These are phyloP conservation scores for Pisolithus albus DNA, from an alignment of 768 basidiomycete genomes.

Conservation along the genomic window DNA sequence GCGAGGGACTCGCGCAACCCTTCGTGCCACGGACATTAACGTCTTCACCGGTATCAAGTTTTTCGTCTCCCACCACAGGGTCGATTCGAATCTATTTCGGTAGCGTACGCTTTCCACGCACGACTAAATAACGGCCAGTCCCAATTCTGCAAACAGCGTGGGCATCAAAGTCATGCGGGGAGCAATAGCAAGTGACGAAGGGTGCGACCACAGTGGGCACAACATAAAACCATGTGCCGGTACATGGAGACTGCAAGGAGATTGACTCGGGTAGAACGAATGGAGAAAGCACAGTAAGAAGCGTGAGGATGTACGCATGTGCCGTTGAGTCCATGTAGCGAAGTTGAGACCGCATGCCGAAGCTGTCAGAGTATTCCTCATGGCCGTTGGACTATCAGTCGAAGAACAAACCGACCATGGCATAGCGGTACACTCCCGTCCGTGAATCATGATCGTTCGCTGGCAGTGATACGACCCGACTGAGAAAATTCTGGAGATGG, in stretches of 20 bases:
- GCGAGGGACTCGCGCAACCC: conserved; percentile 34
- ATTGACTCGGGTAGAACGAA: conserved; percentile 11
- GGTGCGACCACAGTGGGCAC: conserved; percentile 29
- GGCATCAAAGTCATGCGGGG: conserved; percentile 51
- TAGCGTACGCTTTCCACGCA: conserved; percentile 8
- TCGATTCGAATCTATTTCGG: background rate
- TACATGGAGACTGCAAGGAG: conserved; percentile 27
- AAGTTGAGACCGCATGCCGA: conserved; percentile 92
- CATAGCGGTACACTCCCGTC: conserved; percentile 74
- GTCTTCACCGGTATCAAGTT: background rate
- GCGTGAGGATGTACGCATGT: conserved; percentile 22
- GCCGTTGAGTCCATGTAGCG: conserved; percentile 63
- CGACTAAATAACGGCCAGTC: conserved; percentile 8
- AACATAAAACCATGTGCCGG: conserved; percentile 30
- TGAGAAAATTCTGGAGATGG: no score
- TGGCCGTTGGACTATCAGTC: background rate
- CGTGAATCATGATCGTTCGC: conserved; percentile 59
- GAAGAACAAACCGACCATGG: conserved; percentile 47
- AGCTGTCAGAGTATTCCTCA: conserved; percentile 22
- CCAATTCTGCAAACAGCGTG: conserved; percentile 17
- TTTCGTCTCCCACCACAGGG: conserved; percentile 11
- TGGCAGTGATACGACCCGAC: conserved; percentile 21
- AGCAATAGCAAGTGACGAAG: conserved; percentile 45
- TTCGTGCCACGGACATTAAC: background rate
- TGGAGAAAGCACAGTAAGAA: conserved; percentile 38